These are phyloP conservation scores for Phialemoniopsis sp. DNA, from an alignment of 2,329 filamentous ascomycete genomes.

Conservation along the genomic window DNA sequence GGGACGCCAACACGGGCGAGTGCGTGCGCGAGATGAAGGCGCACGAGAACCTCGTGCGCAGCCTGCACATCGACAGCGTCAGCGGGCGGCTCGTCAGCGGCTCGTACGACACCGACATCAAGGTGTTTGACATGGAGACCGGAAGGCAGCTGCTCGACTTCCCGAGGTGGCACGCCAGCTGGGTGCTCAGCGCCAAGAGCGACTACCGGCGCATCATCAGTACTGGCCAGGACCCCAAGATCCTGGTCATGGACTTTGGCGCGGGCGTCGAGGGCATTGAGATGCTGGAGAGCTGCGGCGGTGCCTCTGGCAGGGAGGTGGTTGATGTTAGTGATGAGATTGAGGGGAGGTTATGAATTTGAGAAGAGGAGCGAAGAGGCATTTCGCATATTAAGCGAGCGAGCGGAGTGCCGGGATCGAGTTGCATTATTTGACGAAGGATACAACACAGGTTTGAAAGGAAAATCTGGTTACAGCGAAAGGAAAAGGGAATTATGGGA, in stretches of 20 bases:
- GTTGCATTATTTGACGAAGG: too few species aligned
- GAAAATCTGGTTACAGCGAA: too few species aligned
- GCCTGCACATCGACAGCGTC: conserved; percentile 82
- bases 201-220: conserved; percentile 94
- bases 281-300: conserved; percentile 38
- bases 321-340: conserved; percentile 1
- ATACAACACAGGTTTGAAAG: too few species aligned
- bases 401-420: too few species aligned
- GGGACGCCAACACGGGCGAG: conserved; percentile 87
- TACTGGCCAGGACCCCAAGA: conserved; percentile 89
- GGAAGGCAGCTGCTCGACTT: conserved; percentile 78
- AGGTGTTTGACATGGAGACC: conserved; percentile 84
- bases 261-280: conserved; percentile 54
- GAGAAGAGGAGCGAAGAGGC: not conserved
- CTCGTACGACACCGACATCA: conserved; percentile 92
- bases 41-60: conserved; percentile 82
- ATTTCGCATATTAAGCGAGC: not conserved
- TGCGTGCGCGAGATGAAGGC: conserved; percentile 77
- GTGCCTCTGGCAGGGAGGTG: conserved; percentile 28
- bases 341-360: conserved; percentile 1
- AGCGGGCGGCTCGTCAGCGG: conserved; percentile 86
- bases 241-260: conserved; percentile 91
- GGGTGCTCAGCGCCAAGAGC: conserved; percentile 94
- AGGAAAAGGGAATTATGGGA: too few species aligned
- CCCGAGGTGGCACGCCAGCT: conserved; percentile 92